Base-by-base conservation (phyloP, 441 rosid species). In the Mallotus repandus region DNA sequence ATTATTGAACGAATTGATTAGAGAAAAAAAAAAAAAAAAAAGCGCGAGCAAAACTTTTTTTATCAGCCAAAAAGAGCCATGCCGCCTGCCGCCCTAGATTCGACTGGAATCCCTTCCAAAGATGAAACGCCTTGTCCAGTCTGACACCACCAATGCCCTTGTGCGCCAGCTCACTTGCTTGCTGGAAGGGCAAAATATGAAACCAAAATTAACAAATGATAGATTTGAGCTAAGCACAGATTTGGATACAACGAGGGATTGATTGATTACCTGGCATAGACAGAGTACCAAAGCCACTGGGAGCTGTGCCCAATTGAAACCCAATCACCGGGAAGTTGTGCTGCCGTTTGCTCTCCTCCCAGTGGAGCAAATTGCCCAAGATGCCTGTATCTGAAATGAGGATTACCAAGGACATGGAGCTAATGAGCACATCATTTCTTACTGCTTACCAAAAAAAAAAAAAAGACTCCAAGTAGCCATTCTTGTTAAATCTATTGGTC, bases 221-320 rank as follows among this genome's bases (percentile, higher is more conserved):
- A 9, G 11, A 4, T 10, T 18, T 9, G 29, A 14, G 11, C 7
- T n/a, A 5, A 46, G 13, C 4, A n/a, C 15, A 50, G 54, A 11
- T 50, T 38, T 50, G 54, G 2, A 4, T 1, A 16, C 35, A 21
- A 49, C 2, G 15, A 13, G 52, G 6, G 19, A 60, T 19, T 29
- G 19, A 60, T 19, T 29, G 13, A 7, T 77, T 82, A 89, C 94
- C 90, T 89, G 14, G 94, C 91, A 72, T 91, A 91, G 73, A 91
- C 86, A 52, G 97, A 89, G 70, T 91, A 91, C 94, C 94, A 89
- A 7, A 91, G 97, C 97, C 97, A 91, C 77, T 88, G 97, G 12
- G 78, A 35, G 68, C 97, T 87, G 38, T 81, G 86, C 32, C 93
- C 97, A 9, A 91, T 89, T 2, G 97, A 91, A 68, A 91, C 89